phyloP scores from a whole-genome alignment of 2,329 filamentous ascomycete species.

The Ophiostoma quercus region DNA sequence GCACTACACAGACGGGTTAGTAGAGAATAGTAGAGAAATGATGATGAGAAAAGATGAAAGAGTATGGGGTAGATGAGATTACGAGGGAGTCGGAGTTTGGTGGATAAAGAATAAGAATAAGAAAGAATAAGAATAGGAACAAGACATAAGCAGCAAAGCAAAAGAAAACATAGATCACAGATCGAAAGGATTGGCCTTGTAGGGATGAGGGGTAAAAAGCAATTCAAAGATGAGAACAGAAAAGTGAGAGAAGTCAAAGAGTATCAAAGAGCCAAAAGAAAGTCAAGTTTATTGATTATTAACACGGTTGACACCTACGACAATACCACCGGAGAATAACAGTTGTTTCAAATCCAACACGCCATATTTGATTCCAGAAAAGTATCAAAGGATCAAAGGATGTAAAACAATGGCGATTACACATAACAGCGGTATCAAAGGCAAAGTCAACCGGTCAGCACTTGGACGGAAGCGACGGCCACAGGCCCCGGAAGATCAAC shows the following conservation, averaged over 20 bases:
- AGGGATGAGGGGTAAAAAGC: neutral
- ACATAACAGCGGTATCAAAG: neutral
- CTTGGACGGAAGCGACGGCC: neutral
- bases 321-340: neutral
- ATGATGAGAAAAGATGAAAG: neutral
- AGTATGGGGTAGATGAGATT: conserved; percentile 6
- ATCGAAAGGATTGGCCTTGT: neutral
- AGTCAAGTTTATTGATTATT: neutral
- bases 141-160: neutral
- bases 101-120: neutral
- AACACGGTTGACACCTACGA: neutral
- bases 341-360: neutral
- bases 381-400: neutral
- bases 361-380: too few relatives aligned
- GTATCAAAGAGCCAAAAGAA: neutral
- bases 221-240: neutral
- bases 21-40: neutral
- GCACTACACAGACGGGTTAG: neutral
- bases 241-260: neutral
- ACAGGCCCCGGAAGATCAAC: neutral
- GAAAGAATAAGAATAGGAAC: neutral
- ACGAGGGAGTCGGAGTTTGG: neutral
- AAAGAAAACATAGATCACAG: neutral
- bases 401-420: neutral
- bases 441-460: neutral